Evolutionary conservation across 1,284 basidiomycete genomes (phyloP).

Genomic region (Pholiota adiposa): DNA sequence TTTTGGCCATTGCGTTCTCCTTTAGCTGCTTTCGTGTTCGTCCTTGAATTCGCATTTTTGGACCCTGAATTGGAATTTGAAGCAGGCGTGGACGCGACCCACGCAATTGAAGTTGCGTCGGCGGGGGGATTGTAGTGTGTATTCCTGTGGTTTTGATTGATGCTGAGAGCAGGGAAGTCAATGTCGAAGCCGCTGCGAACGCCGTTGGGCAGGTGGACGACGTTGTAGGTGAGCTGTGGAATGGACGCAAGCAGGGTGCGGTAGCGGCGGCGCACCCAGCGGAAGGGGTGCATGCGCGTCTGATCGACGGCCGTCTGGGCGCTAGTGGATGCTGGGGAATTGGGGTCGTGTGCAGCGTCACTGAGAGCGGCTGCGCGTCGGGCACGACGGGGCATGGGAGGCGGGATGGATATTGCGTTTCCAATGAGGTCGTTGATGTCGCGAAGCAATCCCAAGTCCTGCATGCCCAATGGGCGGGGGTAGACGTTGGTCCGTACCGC

Average conservation of each 20-base stretch:
- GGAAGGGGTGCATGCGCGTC: conserved; percentile 40
- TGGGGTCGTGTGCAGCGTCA: background rate
- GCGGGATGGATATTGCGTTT: conserved; percentile 22
- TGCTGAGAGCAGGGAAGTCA: conserved; percentile 21
- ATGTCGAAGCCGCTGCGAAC: conserved; percentile 16
- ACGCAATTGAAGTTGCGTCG: conserved; percentile 32
- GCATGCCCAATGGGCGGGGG: conserved; percentile 45
- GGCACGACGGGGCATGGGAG: conserved; percentile 37
- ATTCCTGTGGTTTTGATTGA: conserved; percentile 10
- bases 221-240: conserved; percentile 54
- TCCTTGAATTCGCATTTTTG: too few relatives aligned
- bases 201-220: background rate
- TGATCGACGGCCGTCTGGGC: background rate
- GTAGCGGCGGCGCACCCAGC: conserved; percentile 73
- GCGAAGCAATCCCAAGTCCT: conserved; percentile 47
- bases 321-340: too few relatives aligned
- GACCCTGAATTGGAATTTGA: too few relatives aligned
- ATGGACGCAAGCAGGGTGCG: conserved; percentile 58
- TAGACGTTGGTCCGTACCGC: conserved; percentile 16
- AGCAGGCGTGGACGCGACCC: conserved; percentile 17
- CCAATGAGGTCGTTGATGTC: conserved; percentile 54
- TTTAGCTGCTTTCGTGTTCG: too few relatives aligned
- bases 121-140: conserved; percentile 23
- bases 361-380: conserved; percentile 12
- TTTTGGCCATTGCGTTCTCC: too few relatives aligned